A percentile compares a stretch with the other conserved stretches of the same genome.
Evolutionary conservation across 768 basidiomycete genomes (phyloP).

Genomic region (Boletellus emodensis): DNA sequence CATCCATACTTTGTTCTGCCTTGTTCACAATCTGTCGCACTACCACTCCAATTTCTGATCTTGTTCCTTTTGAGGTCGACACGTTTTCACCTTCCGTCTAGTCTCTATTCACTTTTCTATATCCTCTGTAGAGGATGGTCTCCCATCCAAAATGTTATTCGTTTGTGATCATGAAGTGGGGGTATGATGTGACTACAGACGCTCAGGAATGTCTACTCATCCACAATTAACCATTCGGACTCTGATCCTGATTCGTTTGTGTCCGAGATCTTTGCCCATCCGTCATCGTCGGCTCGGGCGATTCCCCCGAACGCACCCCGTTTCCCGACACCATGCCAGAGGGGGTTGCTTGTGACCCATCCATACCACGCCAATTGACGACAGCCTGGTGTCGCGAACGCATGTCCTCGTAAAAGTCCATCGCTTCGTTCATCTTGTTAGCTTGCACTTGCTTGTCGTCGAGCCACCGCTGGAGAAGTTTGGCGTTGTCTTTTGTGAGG

Average conservation of each 20-base stretch:
- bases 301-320: constrained; percentile 41
- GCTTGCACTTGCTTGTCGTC: constrained; percentile 92
- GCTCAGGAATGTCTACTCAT: constrained; percentile 33
- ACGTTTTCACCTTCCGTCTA: constrained; percentile 17
- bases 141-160: constrained; percentile 26
- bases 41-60: constrained; percentile 14
- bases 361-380: constrained; percentile 51
- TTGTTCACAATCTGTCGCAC: constrained; percentile 22
- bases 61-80: constrained; percentile 24
- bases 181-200: constrained; percentile 21
- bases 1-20: constrained; percentile 28
- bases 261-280: constrained; percentile 72
- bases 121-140: constrained; percentile 31
- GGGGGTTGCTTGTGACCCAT: constrained; percentile 32
- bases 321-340: constrained; percentile 41
- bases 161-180: constrained; percentile 9
- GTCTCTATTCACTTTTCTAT: constrained; percentile 19
- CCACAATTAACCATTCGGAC: constrained; percentile 87
- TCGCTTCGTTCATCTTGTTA: constrained; percentile 93
- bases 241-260: constrained; percentile 72
- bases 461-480: constrained; percentile 93
- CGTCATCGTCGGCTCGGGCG: constrained; percentile 40
- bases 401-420: constrained; percentile 86
- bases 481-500: constrained; percentile 91
- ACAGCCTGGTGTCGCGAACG: constrained; percentile 66